Evolutionary conservation across 31 red algal genomes (phyloP), one percentile per base, ranked within the genome.

Genomic region (Odonthalia washingtoniensis): DNA sequence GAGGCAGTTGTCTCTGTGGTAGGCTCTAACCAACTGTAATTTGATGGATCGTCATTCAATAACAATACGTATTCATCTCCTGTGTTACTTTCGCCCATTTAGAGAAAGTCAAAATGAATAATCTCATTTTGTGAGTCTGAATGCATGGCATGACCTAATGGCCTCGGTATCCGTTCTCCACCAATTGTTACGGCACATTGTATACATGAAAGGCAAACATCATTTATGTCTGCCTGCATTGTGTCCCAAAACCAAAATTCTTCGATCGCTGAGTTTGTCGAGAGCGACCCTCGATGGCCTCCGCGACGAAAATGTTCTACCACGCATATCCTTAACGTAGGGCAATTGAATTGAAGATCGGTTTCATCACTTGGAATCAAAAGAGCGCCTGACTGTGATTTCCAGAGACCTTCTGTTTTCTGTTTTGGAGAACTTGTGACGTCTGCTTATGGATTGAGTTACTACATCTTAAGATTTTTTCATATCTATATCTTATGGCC

Each of bases 51-150:
- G 42, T 70, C 79, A 2, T 90, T 90, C 9, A 81, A 0, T 30
- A 90, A 42, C 64, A 83, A 63, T 2, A 82, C 65, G 63, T 89
- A 72, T 37, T n/a, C 5, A 30, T 34, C 35, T 26, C 40, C 76
- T 21, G 61, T 0, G 49, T 82, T 60, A 6, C 49, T 66, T 16
- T 30, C 26, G 0, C 26, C 30, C 12, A 72, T 82, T 49, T 82
- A 89, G 26, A 53, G 46, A 37, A 63, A 89, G 63, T 82, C 77
- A n/a, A 89, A 89, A 46, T 82, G 0, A 0, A 89, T 72, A 3
- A 82, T 12, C 61, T 89, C 78, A 46, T 82, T 82, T 17, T 32
- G 65, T 16, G 32, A 27, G 74, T 82, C 1, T 12, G 87, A 27
- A 43, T 89, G 77, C 16, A 80, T 0, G 3, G 72, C 70, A 24